Percentiles rank a stretch among this genome's conserved stretches.
phyloP scores from a whole-genome alignment of 139 green algal genomes.

The Chlorella sp. region DNA sequence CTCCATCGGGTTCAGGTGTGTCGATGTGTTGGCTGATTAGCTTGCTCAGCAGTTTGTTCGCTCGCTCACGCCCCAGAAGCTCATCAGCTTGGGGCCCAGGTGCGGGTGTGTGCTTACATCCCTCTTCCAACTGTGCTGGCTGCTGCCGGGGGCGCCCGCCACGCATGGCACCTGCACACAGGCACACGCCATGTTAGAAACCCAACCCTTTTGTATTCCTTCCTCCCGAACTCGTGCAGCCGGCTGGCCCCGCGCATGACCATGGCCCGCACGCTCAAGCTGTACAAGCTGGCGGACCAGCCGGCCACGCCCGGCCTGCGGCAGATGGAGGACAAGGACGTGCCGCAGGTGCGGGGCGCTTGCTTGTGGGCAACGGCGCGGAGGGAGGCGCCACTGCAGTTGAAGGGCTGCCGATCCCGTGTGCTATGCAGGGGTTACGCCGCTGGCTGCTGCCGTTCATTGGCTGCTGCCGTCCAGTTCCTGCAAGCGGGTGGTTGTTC shows the following conservation, averaged over 20 bases:
- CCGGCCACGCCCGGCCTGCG: slow-evolving; percentile 84
- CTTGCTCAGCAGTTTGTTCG: too few relatives aligned
- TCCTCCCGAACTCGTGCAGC: neutral
- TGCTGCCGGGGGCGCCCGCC: neutral
- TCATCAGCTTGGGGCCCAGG: too few relatives aligned
- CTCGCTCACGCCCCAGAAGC: slow-evolving; percentile 96
- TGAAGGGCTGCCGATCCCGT: neutral
- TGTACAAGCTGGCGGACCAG: slow-evolving; percentile 89
- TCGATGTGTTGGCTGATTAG: too few relatives aligned
- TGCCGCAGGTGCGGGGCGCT: slow-evolving; percentile 51
- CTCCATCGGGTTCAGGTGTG: slow-evolving; percentile 82
- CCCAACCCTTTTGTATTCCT: too few relatives aligned
- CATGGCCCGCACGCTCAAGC: slow-evolving; percentile 94
- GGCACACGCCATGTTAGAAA: too few relatives aligned
- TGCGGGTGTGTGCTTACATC: too few relatives aligned
- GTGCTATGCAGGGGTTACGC: too few relatives aligned
- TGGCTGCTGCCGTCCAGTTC: too few relatives aligned
- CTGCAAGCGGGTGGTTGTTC: too few relatives aligned
- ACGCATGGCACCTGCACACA: neutral
- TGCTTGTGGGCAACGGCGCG: too few relatives aligned
- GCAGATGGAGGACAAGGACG: slow-evolving; percentile 73
- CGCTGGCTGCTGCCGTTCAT: too few relatives aligned
- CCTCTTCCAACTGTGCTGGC: neutral
- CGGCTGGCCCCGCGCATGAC: slow-evolving; percentile 85
- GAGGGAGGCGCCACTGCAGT: too few relatives aligned